These are phyloP conservation scores for Phytophthora sojae DNA, from an alignment of 352 stramenopile genomes.

Conservation along the genomic window DNA sequence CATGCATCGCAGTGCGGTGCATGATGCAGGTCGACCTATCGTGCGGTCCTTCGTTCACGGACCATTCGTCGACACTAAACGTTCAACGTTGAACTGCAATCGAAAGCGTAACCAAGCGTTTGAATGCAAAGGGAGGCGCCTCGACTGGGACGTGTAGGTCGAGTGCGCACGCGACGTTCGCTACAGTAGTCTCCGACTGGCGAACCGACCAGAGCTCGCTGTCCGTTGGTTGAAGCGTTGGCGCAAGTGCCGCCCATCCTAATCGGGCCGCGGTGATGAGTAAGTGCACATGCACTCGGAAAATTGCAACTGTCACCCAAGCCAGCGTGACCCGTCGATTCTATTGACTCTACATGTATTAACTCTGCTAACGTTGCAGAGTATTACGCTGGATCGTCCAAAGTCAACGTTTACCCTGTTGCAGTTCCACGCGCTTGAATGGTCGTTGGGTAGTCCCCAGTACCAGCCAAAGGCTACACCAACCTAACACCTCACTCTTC, in stretches of 20 bases:
- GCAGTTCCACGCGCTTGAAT: neutral
- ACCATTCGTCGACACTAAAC: neutral
- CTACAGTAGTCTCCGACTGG: neutral
- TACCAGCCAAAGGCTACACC: no score
- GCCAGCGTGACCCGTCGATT: neutral
- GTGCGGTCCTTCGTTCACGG: no score
- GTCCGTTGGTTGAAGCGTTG: neutral
- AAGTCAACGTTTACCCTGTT: neutral
- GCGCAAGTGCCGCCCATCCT: neutral
- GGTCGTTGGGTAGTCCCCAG: neutral
- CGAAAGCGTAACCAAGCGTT: neutral
- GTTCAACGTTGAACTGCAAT: neutral
- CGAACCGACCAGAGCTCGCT: neutral
- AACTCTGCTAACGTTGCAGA: neutral
- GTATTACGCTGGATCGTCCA: neutral
- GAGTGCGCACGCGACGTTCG: neutral
- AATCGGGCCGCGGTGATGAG: neutral
- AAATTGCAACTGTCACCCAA: neutral
- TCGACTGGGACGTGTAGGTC: no score
- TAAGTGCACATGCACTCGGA: neutral
- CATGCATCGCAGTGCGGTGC: no score
- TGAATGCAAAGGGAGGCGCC: neutral
- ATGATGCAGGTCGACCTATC: no score
- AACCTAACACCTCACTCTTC: neutral
- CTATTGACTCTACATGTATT: constrained; percentile 1